Evolutionary conservation across 75 land plant species (phyloP).

Genomic region (Chamaecyparis obtusa): DNA sequence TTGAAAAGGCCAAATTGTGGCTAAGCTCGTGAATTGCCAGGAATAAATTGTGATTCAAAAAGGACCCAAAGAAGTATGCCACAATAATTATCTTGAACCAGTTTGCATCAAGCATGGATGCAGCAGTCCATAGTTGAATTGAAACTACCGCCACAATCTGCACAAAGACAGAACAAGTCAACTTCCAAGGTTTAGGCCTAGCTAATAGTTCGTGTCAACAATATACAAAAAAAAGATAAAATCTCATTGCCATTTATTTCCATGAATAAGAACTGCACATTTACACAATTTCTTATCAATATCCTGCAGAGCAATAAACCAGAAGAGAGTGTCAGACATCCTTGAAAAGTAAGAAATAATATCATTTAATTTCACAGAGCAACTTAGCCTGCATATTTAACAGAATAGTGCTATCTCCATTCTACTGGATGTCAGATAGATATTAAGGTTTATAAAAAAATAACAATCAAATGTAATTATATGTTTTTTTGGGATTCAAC

Average conservation of each 20-base stretch:
- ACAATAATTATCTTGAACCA: conserved; percentile 63
- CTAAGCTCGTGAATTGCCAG: conserved; percentile 98
- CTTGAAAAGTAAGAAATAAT: not conserved
- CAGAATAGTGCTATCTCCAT: not conserved
- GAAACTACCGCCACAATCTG: conserved; percentile 79
- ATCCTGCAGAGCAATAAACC: not conserved
- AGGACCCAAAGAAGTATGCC: conserved; percentile 92
- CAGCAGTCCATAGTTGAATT: conserved; percentile 84
- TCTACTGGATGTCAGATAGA: not conserved
- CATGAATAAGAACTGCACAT: not conserved
- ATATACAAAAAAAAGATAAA: not conserved
- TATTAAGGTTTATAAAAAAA: not conserved
- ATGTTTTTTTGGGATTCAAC: too few species aligned
- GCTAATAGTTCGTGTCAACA: not conserved
- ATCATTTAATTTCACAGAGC: not conserved
- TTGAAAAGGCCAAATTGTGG: conserved; percentile 96
- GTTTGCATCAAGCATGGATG: conserved; percentile 40
- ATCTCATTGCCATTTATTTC: not conserved
- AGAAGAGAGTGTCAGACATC: not conserved
- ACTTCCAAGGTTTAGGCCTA: not conserved
- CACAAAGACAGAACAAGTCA: conserved; percentile 7
- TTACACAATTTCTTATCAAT: not conserved
- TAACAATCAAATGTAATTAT: not conserved
- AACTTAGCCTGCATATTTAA: not conserved
- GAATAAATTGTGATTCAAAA: conserved; percentile 96